These are phyloP conservation scores for Chlorella sp. DNA, from an alignment of 139 green algal genomes.

Conservation along the genomic window DNA sequence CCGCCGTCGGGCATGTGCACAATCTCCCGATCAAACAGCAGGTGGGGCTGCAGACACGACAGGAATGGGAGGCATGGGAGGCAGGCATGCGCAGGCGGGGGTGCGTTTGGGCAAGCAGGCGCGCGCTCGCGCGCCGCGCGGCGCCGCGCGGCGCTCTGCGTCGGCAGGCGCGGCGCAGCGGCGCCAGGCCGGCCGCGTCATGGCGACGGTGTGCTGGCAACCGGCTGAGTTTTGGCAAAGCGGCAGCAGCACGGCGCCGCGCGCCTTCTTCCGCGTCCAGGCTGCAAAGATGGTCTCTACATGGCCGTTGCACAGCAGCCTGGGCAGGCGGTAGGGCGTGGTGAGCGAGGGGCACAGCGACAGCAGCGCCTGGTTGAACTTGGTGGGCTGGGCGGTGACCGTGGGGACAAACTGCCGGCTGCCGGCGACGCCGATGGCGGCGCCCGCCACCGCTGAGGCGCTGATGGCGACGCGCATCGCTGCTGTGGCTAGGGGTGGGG, in stretches of 20 bases:
- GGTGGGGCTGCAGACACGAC: conserved; percentile 40
- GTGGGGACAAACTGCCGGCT: conserved; percentile 1
- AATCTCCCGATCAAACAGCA: conserved; percentile 76
- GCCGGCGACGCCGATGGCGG: neutral
- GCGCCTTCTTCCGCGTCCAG: too few relatives aligned
- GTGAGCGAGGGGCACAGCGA: conserved; percentile 33
- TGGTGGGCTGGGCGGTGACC: conserved; percentile 14
- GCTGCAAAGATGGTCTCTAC: conserved; percentile 94
- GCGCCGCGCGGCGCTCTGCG: too few relatives aligned
- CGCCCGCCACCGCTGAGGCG: neutral
- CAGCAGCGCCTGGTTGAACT: conserved; percentile 35
- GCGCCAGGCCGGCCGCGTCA: too few relatives aligned
- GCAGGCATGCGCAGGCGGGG: too few relatives aligned
- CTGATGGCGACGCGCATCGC: neutral
- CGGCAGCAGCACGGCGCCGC: too few relatives aligned
- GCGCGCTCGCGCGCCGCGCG: too few relatives aligned
- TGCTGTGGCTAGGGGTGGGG: too few relatives aligned
- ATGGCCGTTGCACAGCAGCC: conserved; percentile 50
- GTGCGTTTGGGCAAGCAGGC: too few relatives aligned
- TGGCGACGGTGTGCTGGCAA: too few relatives aligned
- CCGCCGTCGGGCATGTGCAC: conserved; percentile 81
- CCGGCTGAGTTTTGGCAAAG: too few relatives aligned
- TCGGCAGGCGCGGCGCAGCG: too few relatives aligned
- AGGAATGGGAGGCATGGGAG: too few relatives aligned
- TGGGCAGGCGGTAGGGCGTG: conserved; percentile 27